Evolutionary conservation across 257 asterid species (phyloP).

Genomic region (Primulina eburnea): DNA sequence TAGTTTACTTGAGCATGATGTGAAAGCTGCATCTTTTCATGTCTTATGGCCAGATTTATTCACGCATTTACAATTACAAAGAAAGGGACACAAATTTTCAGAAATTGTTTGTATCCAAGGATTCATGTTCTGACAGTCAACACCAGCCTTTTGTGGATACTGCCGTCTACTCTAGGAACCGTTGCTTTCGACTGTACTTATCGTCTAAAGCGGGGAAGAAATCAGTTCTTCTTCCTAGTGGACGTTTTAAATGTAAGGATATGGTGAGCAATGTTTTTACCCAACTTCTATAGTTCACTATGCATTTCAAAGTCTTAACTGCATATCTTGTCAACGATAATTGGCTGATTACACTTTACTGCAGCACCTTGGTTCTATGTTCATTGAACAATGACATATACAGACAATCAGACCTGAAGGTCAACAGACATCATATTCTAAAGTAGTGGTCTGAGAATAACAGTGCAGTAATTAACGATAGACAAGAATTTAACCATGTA

Average conservation of each 20-base stretch:
- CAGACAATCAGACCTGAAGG: not conserved
- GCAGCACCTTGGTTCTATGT: no score
- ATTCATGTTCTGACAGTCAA: slow-evolving; percentile 46
- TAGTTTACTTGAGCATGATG: slow-evolving; percentile 4
- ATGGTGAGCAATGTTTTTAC: slow-evolving; percentile 53
- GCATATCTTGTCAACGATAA: no score
- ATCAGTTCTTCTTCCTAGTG: slow-evolving; percentile 78
- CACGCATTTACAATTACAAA: slow-evolving; percentile 58
- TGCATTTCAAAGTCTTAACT: slow-evolving; percentile 1
- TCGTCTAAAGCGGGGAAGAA: slow-evolving; percentile 95
- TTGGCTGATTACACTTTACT: no score
- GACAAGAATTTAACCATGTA: not conserved
- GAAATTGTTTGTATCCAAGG: slow-evolving; percentile 66
- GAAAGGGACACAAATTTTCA: slow-evolving; percentile 54
- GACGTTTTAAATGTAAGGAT: slow-evolving; percentile 83
- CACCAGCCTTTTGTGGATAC: slow-evolving; percentile 75
- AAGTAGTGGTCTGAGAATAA: not conserved
- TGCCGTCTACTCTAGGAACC: slow-evolving; percentile 94
- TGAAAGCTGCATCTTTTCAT: slow-evolving; percentile 16
- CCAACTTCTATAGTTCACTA: slow-evolving; percentile 3
- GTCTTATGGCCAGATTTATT: slow-evolving; percentile 59
- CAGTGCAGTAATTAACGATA: not conserved
- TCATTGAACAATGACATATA: no score
- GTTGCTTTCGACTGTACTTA: slow-evolving; percentile 86
- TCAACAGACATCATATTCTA: not conserved